Conservation (phyloP, 2,329 filamentous ascomycete genomes). For the Calonectria crousiana region DNA sequence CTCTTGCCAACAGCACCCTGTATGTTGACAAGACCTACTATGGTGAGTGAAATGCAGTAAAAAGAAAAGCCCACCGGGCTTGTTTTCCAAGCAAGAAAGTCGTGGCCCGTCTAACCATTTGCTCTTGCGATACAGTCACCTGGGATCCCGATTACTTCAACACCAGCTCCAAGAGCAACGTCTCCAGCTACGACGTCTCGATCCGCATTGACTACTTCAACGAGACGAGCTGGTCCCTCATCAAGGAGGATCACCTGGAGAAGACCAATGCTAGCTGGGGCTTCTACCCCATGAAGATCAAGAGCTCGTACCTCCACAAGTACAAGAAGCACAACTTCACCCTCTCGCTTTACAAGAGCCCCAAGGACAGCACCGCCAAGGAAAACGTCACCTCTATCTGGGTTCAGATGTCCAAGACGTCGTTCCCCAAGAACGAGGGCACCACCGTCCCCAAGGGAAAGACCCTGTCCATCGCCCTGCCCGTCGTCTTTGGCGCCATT, state of each 20-base stretch:
- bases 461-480: constrained; percentile 66
- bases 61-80: not conserved
- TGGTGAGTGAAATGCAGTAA: constrained; percentile 53
- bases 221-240: constrained; percentile 50
- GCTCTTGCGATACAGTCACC: constrained; percentile 57
- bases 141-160: constrained; percentile 68
- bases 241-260: constrained; percentile 49
- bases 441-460: constrained; percentile 49
- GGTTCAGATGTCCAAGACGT: constrained; percentile 48
- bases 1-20: constrained; percentile 57
- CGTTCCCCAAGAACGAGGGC: constrained; percentile 53
- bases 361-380: constrained; percentile 49
- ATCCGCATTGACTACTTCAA: constrained; percentile 58
- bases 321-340: constrained; percentile 60
- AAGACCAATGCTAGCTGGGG: constrained; percentile 56
- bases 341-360: constrained; percentile 56
- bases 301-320: constrained; percentile 51
- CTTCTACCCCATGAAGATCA: constrained; percentile 61
- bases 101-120: not conserved
- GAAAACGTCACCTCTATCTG: constrained; percentile 58
- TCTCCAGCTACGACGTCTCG: constrained; percentile 47
- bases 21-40: constrained; percentile 64
- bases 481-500: constrained; percentile 62
- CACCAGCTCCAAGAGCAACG: constrained; percentile 46
- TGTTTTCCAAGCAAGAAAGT: not conserved